These are phyloP conservation scores for Penicillium sp. DNA, from an alignment of 2,329 filamentous ascomycete species.

Conservation along the genomic window DNA sequence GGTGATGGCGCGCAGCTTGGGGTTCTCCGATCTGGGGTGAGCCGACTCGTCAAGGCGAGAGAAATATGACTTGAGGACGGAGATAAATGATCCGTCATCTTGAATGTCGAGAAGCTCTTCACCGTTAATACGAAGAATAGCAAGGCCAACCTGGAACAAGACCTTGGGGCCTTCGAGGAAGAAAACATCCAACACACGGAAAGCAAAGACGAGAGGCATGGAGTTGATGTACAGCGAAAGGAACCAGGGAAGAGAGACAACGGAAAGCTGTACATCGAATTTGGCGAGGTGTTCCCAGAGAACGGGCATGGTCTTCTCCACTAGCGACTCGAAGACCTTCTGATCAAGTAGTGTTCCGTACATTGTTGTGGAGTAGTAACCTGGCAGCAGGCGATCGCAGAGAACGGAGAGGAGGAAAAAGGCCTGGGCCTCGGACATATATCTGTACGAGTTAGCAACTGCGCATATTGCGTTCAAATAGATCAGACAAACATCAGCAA, in stretches of 20 bases:
- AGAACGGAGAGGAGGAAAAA: slow-evolving; percentile 92
- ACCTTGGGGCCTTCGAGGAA: slow-evolving; percentile 98
- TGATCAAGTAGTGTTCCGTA: slow-evolving; percentile 97
- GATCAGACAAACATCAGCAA: slow-evolving; percentile 72
- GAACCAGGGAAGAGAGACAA: slow-evolving; percentile 97
- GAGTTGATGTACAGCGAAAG: slow-evolving; percentile 98
- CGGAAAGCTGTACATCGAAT: slow-evolving; percentile 94
- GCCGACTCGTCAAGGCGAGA: slow-evolving; percentile 91
- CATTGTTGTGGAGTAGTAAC: slow-evolving; percentile 99
- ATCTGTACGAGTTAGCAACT: slow-evolving; percentile 57
- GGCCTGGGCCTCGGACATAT: slow-evolving; percentile 94
- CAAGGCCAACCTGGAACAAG: slow-evolving; percentile 92
- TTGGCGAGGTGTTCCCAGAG: slow-evolving; percentile 98
- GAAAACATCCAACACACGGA: slow-evolving; percentile 95
- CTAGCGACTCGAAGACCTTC: slow-evolving; percentile 94
- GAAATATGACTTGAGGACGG: slow-evolving; percentile 93
- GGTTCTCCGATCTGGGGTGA: slow-evolving; percentile 92
- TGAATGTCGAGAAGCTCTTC: slow-evolving; percentile 92
- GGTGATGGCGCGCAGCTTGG: slow-evolving; percentile 91
- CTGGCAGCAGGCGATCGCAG: slow-evolving; percentile 90
- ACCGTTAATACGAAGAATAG: slow-evolving; percentile 96
- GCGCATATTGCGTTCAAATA: background rate
- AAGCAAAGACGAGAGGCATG: slow-evolving; percentile 97
- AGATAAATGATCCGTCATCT: slow-evolving; percentile 96
- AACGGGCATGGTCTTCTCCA: slow-evolving; percentile 99